Evolutionary conservation across 2,329 filamentous ascomycete genomes (phyloP).

Genomic region (Leptoxyphium fumago): DNA sequence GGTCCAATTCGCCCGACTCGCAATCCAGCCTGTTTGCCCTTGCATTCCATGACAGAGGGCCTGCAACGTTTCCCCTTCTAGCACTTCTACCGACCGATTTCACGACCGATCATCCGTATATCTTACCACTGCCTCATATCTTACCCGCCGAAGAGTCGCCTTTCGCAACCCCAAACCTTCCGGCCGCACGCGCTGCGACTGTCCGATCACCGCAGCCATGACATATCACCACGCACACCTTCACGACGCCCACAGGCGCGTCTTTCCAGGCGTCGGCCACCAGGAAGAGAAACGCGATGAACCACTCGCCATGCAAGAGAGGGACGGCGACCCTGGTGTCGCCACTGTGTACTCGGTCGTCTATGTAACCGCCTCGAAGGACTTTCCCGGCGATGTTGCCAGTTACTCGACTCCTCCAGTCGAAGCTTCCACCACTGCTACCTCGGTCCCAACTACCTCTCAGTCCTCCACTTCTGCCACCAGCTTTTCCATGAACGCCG

Average conservation of each 20-base stretch:
- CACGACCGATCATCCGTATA: too few relatives aligned
- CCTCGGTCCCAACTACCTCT: not conserved
- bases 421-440: not conserved
- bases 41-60: not conserved
- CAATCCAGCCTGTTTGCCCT: not conserved
- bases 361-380: conserved; percentile 37
- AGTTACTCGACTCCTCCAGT: conserved; percentile 13
- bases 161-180: too few relatives aligned
- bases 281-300: not conserved
- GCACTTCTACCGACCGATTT: too few relatives aligned
- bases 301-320: not conserved
- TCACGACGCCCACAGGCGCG: not conserved
- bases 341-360: conserved; percentile 29
- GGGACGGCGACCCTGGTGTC: conserved; percentile 6
- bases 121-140: too few relatives aligned
- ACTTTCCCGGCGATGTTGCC: conserved; percentile 33
- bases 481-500: not conserved
- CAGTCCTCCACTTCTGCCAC: not conserved
- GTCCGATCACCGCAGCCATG: not conserved
- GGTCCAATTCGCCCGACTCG: not conserved
- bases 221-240: not conserved
- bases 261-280: not conserved
- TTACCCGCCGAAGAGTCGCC: too few relatives aligned
- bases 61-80: too few relatives aligned
- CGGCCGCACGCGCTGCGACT: too few relatives aligned